Percentiles rank a stretch among this genome's conserved stretches.
These are phyloP conservation scores for Talaromyces piceae DNA, from an alignment of 2,329 filamentous ascomycete genomes.

Conservation along the genomic window DNA sequence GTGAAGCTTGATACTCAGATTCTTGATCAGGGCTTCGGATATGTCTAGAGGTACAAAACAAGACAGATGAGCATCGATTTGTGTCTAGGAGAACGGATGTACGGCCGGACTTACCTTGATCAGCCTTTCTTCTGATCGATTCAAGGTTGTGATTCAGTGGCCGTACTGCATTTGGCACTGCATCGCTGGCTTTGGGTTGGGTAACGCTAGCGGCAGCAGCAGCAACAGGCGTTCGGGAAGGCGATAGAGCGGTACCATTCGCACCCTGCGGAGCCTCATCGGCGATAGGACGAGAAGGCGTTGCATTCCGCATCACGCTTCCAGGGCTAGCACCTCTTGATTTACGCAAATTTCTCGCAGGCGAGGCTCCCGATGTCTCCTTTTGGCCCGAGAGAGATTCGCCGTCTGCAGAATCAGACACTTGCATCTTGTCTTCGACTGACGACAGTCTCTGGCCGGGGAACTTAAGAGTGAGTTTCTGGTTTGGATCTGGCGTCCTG, in stretches of 20 bases:
- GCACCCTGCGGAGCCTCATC: constrained; percentile 1
- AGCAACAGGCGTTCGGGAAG: constrained; percentile 1
- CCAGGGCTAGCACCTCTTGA: not conserved
- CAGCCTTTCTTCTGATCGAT: constrained; percentile 35
- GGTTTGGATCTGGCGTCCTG: constrained; percentile 37
- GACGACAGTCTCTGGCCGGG: constrained; percentile 49
- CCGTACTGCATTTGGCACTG: not conserved
- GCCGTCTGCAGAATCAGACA: constrained; percentile 47
- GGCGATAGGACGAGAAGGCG: constrained; percentile 21
- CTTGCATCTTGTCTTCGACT: constrained; percentile 31
- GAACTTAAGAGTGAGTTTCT: constrained; percentile 66
- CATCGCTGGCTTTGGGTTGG: not conserved
- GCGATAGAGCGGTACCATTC: constrained; percentile 4
- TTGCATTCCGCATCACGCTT: constrained; percentile 21
- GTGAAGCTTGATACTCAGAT: constrained; percentile 60
- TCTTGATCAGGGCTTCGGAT: constrained; percentile 59
- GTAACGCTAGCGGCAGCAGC: not conserved
- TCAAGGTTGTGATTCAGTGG: constrained; percentile 22
- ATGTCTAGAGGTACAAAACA: constrained; percentile 29
- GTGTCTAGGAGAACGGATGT: not conserved
- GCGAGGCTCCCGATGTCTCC: constrained; percentile 41
- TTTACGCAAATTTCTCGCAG: constrained; percentile 32
- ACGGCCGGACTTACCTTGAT: constrained; percentile 40
- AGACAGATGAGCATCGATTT: not conserved
- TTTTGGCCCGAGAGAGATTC: constrained; percentile 49